phyloP scores from a whole-genome alignment of 1,139 yeast species.

The Maudiozyma humilis region DNA sequence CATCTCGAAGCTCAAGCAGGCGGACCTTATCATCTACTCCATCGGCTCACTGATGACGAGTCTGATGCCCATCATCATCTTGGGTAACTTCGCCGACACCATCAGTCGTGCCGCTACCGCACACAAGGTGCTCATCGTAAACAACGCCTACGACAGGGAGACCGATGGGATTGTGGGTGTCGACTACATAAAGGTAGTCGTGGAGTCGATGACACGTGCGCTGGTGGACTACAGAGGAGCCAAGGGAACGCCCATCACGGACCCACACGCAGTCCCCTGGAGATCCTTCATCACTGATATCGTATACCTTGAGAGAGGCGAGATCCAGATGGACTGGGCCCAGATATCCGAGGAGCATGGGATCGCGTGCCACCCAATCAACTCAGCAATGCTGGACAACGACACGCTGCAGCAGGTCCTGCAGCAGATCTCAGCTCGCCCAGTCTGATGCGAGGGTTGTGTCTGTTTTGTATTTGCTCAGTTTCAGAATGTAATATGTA shows the following conservation, averaged over 20 bases:
- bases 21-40: constrained; percentile 61
- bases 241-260: constrained; percentile 7
- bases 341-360: constrained; percentile 35
- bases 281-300: constrained; percentile 48
- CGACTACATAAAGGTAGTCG: constrained; percentile 49
- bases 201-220: constrained; percentile 28
- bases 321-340: constrained; percentile 41
- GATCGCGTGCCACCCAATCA: constrained; percentile 41
- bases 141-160: constrained; percentile 71
- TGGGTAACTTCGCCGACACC: constrained; percentile 66
- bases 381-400: constrained; percentile 24
- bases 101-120: constrained; percentile 30
- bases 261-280: constrained; percentile 27
- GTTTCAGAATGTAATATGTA: too few relatives aligned
- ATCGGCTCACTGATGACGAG: constrained; percentile 89
- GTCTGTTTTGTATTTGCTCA: too few relatives aligned
- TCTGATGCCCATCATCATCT: constrained; percentile 63
- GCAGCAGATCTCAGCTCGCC: too few relatives aligned
- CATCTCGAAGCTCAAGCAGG: constrained; percentile 40
- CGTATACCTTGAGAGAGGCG: constrained; percentile 41
- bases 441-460: too few relatives aligned
- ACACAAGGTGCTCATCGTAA: constrained; percentile 51
- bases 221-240: constrained; percentile 13
- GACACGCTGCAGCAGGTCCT: constrained; percentile 37
- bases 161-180: constrained; percentile 57